Evolutionary conservation across 2,329 filamentous ascomycete genomes (phyloP).

Genomic region (Aspergillus vadensis): DNA sequence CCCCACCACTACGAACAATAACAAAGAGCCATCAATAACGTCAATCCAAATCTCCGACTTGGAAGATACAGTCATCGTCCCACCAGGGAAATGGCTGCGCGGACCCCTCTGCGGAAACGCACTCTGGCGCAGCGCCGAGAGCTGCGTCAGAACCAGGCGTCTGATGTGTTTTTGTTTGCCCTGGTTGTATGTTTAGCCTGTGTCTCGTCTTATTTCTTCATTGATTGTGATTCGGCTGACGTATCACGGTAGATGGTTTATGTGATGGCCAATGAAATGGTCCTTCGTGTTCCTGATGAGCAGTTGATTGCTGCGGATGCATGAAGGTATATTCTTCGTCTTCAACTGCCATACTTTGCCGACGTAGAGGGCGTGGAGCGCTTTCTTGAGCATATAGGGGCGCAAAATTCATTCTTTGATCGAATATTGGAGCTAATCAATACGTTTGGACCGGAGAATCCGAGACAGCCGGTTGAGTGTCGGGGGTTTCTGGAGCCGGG

Average conservation of each 20-base stretch:
- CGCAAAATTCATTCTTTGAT: constrained; percentile 42
- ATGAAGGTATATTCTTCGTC: constrained; percentile 29
- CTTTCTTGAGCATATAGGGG: constrained; percentile 45
- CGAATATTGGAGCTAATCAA: constrained; percentile 41
- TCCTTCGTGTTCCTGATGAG: constrained; percentile 28
- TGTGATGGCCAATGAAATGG: constrained; percentile 31
- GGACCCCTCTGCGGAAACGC: constrained; percentile 34
- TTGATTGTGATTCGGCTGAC: too few relatives aligned
- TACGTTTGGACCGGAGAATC: constrained; percentile 43
- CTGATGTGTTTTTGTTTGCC: constrained; percentile 41
- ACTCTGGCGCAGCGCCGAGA: constrained; percentile 40
- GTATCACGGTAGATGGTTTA: too few relatives aligned
- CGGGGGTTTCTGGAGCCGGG: constrained; percentile 44
- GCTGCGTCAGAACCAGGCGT: constrained; percentile 35
- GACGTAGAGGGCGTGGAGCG: constrained; percentile 35
- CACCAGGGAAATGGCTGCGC: constrained; percentile 26
- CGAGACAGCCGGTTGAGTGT: constrained; percentile 43
- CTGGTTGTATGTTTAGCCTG: constrained; percentile 25
- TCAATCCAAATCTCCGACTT: constrained; percentile 35
- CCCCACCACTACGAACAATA: not conserved
- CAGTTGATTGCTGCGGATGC: constrained; percentile 24
- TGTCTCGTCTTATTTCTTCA: too few relatives aligned
- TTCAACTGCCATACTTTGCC: constrained; percentile 52
- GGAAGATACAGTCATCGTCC: constrained; percentile 32
- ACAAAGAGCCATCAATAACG: constrained; percentile 13